Base-by-base conservation (phyloP, 768 basidiomycete genomes). In the Filobasidium floriforme region DNA sequence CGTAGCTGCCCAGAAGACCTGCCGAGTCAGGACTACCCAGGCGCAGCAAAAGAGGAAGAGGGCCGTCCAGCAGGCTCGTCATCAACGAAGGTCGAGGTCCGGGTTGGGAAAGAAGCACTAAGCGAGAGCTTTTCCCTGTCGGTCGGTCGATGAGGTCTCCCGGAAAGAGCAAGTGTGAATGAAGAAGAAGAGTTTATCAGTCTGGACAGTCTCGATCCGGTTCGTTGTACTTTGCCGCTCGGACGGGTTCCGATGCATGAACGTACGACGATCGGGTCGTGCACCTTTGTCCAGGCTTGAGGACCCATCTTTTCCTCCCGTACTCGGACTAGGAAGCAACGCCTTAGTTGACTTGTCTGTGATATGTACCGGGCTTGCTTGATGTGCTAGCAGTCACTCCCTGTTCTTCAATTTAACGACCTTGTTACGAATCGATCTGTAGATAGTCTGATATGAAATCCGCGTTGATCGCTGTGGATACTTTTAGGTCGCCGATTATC, bases 81-180 rank as follows among this genome's bases (percentile, higher is more conserved):
- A 49, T 22, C 46, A 49, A 49, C 46, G 46, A 14, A 49, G 46
- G 46, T 49, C 46, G 46, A 49, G 46, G 46, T 18, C 46, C 46
- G 46, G 46, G 46, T 49, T 49, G 46, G 46, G 46, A 15, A 49
- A 49, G 46, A 49, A 49, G 46, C 46, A 49, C 14, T 49, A 22
- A 49, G 46, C 5, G 46, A 3, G 18, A 12, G 3, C 15, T 49
- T 14, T 49, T 49, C 12, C 18, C 46, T 18, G 3, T 49, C 18
- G 5, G 3, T 49, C 46, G 46, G 22, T 49, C 46, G 46, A 49
- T 3, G 46, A 15, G 15, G 46, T 22, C 12, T 22, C 14, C 12
- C 46, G 46, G 22, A 12, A 49, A 49, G 18, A 18, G 46, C 12
- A 37, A 37, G 9, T 9, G 32, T n/a, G 32, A 9, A 9, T 37